Evolutionary conservation across 208 protist genomes (phyloP).

Genomic region (Phytomonas francai): DNA sequence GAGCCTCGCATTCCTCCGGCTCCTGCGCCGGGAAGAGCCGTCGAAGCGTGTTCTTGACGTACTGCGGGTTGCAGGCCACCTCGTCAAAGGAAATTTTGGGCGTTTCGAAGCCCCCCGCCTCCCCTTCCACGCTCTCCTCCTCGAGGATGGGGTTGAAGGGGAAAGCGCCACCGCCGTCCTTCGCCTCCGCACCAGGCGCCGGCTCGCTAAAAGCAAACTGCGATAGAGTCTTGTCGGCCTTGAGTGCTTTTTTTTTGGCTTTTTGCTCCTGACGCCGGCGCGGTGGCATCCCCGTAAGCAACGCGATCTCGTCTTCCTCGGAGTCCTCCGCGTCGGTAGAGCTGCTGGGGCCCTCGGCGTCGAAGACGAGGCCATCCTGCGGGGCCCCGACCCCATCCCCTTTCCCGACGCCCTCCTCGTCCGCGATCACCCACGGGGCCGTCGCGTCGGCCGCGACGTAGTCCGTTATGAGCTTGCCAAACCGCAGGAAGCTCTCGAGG

Average conservation of each 20-base stretch:
- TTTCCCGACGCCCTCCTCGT: background rate
- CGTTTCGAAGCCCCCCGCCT: conserved; percentile 1
- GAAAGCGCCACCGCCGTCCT: conserved; percentile 4
- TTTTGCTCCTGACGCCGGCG: conserved; percentile 1
- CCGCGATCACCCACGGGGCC: background rate
- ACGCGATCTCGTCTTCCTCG: conserved; percentile 23
- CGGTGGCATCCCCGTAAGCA: conserved; percentile 20
- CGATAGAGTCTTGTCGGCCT: conserved; percentile 28
- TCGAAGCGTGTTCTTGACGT: conserved; percentile 69
- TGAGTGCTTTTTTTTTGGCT: conserved; percentile 18
- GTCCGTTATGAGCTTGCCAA: conserved; percentile 74
- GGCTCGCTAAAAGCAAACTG: conserved; percentile 48
- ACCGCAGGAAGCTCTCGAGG: conserved; percentile 57
- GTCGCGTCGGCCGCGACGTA: conserved; percentile 42
- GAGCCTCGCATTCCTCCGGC: conserved; percentile 41
- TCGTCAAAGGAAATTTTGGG: conserved; percentile 63
- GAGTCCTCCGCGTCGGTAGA: conserved; percentile 12
- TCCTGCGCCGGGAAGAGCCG: conserved; percentile 67
- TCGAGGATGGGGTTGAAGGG: conserved; percentile 17
- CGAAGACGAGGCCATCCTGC: background rate
- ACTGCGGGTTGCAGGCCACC: conserved; percentile 77
- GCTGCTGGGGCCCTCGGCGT: conserved; percentile 4
- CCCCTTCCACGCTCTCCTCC: conserved; percentile 20
- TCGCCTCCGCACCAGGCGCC: background rate
- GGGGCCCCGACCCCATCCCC: background rate